Conservation (phyloP, 768 basidiomycete genomes). For the Sporobolomyces phaffii region DNA sequence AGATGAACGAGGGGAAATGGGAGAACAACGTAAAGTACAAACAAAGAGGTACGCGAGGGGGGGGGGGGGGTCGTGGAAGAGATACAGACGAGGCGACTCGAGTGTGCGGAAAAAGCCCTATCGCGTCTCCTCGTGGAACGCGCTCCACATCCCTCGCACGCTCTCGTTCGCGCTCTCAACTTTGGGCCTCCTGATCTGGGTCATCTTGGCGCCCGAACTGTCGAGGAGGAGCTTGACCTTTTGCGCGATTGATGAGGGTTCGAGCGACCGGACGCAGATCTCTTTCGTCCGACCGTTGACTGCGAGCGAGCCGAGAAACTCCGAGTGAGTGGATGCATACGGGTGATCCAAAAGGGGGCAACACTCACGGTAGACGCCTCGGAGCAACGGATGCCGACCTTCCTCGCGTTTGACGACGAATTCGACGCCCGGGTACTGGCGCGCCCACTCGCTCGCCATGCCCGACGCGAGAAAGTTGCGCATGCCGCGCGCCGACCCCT, state of each 20-base stretch:
- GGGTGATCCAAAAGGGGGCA: neutral
- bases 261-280: conserved; percentile 67
- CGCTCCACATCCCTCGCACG: conserved; percentile 82
- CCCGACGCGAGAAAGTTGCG: conserved; percentile 58
- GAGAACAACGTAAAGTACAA: no score
- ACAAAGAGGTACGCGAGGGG: no score
- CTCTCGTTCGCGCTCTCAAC: conserved; percentile 75
- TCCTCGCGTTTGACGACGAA: conserved; percentile 71
- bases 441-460: conserved; percentile 58
- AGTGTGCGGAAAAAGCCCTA: conserved; percentile 20
- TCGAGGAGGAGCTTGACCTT: conserved; percentile 80
- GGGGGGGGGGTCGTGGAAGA: no score
- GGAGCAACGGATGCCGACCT: conserved; percentile 68
- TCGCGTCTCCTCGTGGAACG: conserved; percentile 56
- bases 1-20: no score
- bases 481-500: conserved; percentile 67
- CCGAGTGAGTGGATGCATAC: neutral
- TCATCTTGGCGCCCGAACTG: conserved; percentile 79
- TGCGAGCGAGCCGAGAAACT: no score
- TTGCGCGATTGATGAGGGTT: conserved; percentile 64
- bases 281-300: conserved; percentile 86
- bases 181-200: conserved; percentile 62
- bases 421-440: conserved; percentile 73
- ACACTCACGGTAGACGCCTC: conserved; percentile 74
- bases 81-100: conserved; percentile 10